Evolutionary conservation across 208 protist species (phyloP).

Genomic region (Leishmania guyanensis): DNA sequence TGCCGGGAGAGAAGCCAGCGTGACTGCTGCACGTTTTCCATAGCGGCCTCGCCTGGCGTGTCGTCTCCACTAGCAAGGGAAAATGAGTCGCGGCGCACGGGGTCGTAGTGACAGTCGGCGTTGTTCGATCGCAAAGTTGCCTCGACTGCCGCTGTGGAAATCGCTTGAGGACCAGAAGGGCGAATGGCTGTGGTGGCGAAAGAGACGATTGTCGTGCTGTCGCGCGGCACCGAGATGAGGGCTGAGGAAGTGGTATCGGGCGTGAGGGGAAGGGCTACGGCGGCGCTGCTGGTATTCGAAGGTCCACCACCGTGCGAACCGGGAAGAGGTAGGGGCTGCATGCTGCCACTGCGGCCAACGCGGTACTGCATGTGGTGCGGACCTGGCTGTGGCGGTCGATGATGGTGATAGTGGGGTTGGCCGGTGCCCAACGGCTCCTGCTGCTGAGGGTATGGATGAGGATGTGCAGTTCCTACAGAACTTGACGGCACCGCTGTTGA

Average conservation of each 20-base stretch:
- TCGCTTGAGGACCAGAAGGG: not conserved
- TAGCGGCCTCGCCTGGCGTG: not conserved
- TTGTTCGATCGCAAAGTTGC: not conserved
- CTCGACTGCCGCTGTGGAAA: not conserved
- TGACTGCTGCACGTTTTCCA: not conserved
- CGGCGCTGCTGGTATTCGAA: not conserved
- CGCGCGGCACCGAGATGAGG: slow-evolving; percentile 9
- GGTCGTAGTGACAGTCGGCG: not conserved
- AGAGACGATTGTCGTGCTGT: slow-evolving; percentile 10
- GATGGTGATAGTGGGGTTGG: slow-evolving; percentile 5
- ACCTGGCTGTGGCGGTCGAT: slow-evolving; percentile 5
- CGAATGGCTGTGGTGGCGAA: slow-evolving; percentile 22
- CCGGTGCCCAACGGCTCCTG: not conserved
- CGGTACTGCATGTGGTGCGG: slow-evolving; percentile 30
- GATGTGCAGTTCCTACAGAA: slow-evolving; percentile 3
- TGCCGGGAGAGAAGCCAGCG: not conserved
- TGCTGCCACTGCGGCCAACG: slow-evolving; percentile 32
- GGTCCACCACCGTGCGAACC: not conserved
- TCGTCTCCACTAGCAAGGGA: not conserved
- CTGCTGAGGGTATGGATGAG: slow-evolving; percentile 5
- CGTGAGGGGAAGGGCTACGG: not conserved
- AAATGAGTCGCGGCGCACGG: not conserved
- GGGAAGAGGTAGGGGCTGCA: slow-evolving; percentile 18
- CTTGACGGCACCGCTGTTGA: not conserved
- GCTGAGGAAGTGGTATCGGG: not conserved